phyloP scores from a whole-genome alignment of 1,284 basidiomycete species.

The Rhodotorula sp. region DNA sequence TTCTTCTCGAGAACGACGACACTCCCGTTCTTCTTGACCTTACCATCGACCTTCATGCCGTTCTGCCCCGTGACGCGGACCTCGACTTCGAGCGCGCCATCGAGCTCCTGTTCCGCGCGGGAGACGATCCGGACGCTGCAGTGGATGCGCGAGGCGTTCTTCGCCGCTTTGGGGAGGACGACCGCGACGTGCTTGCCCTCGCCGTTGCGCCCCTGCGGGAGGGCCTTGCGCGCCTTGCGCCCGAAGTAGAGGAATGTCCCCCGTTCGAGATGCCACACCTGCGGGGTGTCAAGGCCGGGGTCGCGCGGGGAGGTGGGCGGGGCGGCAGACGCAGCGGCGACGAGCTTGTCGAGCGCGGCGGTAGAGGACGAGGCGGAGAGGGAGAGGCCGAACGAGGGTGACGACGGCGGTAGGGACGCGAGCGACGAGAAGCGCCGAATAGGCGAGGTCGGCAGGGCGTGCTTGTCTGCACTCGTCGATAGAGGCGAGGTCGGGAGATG shows the following conservation, averaged over 20 bases:
- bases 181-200: slow-evolving; percentile 18
- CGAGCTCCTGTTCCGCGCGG: not conserved
- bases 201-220: slow-evolving; percentile 3
- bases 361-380: not conserved
- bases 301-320: not conserved
- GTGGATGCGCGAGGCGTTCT: slow-evolving; percentile 40
- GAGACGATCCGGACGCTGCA: slow-evolving; percentile 28
- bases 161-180: slow-evolving; percentile 32
- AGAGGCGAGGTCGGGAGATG: slow-evolving; percentile 33
- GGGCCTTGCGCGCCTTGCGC: slow-evolving; percentile 36
- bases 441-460: slow-evolving; percentile 6
- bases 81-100: slow-evolving; percentile 12
- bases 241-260: slow-evolving; percentile 35
- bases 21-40: slow-evolving; percentile 11
- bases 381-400: slow-evolving; percentile 15
- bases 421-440: not conserved
- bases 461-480: not conserved
- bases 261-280: slow-evolving; percentile 19
- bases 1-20: slow-evolving; percentile 9
- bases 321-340: not conserved
- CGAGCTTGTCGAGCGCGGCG: slow-evolving; percentile 1
- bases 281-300: not conserved
- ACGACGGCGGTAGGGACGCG: slow-evolving; percentile 21
- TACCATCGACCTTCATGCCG: slow-evolving; percentile 40
- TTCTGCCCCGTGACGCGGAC: slow-evolving; percentile 37